These are phyloP conservation scores for Phytophthora citricola DNA, from an alignment of 352 stramenopile genomes.

Conservation along the genomic window DNA sequence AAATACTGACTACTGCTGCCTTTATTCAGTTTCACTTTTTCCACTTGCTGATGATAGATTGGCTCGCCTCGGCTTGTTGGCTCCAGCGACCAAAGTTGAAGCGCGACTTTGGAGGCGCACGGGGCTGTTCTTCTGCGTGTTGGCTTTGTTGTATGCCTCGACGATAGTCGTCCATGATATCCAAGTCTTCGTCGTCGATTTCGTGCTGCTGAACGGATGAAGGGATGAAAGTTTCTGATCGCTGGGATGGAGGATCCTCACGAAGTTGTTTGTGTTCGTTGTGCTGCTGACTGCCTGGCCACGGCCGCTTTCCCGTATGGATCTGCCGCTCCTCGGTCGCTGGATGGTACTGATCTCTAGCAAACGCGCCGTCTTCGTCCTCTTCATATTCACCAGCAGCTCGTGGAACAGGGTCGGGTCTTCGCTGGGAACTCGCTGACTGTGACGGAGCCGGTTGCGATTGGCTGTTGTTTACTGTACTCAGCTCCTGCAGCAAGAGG, in stretches of 20 bases:
- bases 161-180: slow-evolving; percentile 39
- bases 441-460: slow-evolving; percentile 19
- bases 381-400: slow-evolving; percentile 24
- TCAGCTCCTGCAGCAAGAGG: slow-evolving; percentile 63
- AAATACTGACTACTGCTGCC: not conserved
- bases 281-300: slow-evolving; percentile 14
- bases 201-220: slow-evolving; percentile 12
- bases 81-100: slow-evolving; percentile 51
- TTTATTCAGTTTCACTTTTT: slow-evolving; percentile 30
- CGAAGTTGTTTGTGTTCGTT: slow-evolving; percentile 16
- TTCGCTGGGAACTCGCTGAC: not conserved
- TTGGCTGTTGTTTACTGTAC: slow-evolving; percentile 31
- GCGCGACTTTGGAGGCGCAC: slow-evolving; percentile 5
- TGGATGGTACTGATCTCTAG: slow-evolving; percentile 20
- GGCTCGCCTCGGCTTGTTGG: slow-evolving; percentile 36
- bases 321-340: slow-evolving; percentile 9
- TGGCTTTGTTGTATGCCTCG: slow-evolving; percentile 12
- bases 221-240: slow-evolving; percentile 4
- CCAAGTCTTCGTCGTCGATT: slow-evolving; percentile 21
- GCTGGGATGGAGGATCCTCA: slow-evolving; percentile 11
- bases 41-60: slow-evolving; percentile 49
- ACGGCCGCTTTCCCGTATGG: slow-evolving; percentile 13
- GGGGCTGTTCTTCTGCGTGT: slow-evolving; percentile 19
- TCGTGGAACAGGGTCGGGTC: slow-evolving; percentile 11
- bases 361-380: slow-evolving; percentile 23